Percentiles rank a stretch among this genome's conserved stretches.
Evolutionary conservation across 2,329 filamentous ascomycete species (phyloP).

Genomic region (Rosellinia necatrix): DNA sequence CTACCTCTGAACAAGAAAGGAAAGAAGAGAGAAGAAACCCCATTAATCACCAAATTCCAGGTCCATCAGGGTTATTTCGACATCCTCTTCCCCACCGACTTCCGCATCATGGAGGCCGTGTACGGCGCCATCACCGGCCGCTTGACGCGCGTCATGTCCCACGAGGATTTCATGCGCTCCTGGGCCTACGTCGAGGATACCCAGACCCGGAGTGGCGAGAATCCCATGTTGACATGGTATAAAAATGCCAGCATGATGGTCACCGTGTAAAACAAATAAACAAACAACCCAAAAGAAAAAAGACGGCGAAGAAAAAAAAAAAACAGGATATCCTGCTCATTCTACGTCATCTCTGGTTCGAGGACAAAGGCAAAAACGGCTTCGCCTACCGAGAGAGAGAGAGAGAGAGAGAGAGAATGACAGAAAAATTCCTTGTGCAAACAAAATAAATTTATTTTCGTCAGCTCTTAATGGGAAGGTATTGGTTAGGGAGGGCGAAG

Average conservation of each 20-base stretch:
- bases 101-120: conserved; percentile 85
- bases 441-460: no score
- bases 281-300: no score
- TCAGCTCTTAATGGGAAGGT: no score
- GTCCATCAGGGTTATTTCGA: conserved; percentile 99
- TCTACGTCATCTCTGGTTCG: no score
- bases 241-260: conserved; percentile 93
- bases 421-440: no score
- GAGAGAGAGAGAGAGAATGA: no score
- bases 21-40: neutral
- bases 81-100: conserved; percentile 97
- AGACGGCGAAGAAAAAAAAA: no score
- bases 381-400: no score
- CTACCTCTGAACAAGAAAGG: neutral
- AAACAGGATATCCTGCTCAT: no score
- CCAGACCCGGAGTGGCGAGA: conserved; percentile 86
- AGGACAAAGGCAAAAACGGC: no score
- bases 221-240: conserved; percentile 90
- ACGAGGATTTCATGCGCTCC: conserved; percentile 86
- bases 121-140: conserved; percentile 94
- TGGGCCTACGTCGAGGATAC: conserved; percentile 94
- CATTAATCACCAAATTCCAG: conserved; percentile 47
- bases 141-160: conserved; percentile 80
- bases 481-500: no score
- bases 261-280: conserved; percentile 25